These are phyloP conservation scores for Clitopilus hobsonii DNA, from an alignment of 768 basidiomycete genomes.

Conservation along the genomic window DNA sequence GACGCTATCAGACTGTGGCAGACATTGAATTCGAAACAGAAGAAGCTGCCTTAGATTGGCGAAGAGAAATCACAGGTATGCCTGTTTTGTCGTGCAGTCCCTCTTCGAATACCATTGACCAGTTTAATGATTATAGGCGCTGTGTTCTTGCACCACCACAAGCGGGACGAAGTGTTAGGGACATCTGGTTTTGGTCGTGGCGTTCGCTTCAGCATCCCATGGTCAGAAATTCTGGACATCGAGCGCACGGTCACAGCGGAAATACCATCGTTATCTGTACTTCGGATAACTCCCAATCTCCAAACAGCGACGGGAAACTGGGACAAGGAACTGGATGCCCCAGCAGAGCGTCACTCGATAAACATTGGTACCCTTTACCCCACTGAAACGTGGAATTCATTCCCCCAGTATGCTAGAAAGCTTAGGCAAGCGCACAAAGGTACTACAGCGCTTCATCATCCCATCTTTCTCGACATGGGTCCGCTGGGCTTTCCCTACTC, in stretches of 20 bases:
- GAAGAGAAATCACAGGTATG: conserved; percentile 40
- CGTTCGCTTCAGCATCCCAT: conserved; percentile 42
- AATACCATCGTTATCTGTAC: conserved; percentile 20
- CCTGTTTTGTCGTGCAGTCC: neutral
- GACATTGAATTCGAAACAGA: conserved; percentile 53
- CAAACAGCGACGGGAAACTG: conserved; percentile 6
- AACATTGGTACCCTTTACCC: conserved; percentile 23
- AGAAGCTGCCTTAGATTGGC: conserved; percentile 48
- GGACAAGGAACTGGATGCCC: conserved; percentile 13
- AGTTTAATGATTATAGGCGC: conserved; percentile 25
- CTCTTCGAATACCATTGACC: neutral
- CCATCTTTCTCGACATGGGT: conserved; percentile 37
- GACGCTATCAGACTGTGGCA: conserved; percentile 17
- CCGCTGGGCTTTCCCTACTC: conserved; percentile 25
- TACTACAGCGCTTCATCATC: conserved; percentile 13
- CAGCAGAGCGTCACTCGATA: conserved; percentile 21
- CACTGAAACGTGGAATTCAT: conserved; percentile 18
- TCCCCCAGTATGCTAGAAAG: conserved; percentile 19
- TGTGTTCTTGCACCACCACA: conserved; percentile 40
- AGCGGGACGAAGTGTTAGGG: conserved; percentile 29
- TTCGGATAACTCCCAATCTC: conserved; percentile 14
- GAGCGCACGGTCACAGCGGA: conserved; percentile 18
- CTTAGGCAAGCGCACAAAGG: conserved; percentile 20
- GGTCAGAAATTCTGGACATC: conserved; percentile 28
- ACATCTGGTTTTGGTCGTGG: conserved; percentile 24